Evolutionary conservation across 2,329 filamentous ascomycete genomes (phyloP).

Genomic region (Venturia effusa): DNA sequence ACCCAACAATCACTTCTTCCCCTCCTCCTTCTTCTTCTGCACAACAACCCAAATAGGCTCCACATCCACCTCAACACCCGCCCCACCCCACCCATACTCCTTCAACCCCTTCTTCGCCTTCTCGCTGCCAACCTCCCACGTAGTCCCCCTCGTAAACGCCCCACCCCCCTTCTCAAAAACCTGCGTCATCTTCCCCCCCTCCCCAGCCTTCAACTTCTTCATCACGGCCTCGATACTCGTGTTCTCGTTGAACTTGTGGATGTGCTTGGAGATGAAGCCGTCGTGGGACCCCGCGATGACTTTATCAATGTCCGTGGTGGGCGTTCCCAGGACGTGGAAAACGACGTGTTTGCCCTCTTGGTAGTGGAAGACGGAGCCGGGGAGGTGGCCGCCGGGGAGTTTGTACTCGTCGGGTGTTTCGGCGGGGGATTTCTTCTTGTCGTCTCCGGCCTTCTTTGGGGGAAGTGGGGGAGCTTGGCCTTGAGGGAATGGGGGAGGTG

Average conservation of each 20-base stretch:
- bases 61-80: neutral
- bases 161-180: slow-evolving; percentile 12
- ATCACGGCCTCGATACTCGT: slow-evolving; percentile 12
- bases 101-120: slow-evolving; percentile 2
- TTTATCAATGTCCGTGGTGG: neutral
- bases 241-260: slow-evolving; percentile 5
- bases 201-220: slow-evolving; percentile 8
- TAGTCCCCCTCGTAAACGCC: slow-evolving; percentile 12
- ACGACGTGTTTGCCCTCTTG: neutral
- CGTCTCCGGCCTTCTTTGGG: neutral
- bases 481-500: neutral
- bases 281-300: neutral
- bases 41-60: slow-evolving; percentile 5
- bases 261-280: neutral
- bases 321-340: slow-evolving; percentile 3
- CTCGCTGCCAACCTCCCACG: neutral
- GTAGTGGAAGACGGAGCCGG: neutral
- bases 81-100: slow-evolving; percentile 6
- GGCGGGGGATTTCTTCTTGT: neutral
- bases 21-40: neutral
- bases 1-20: neutral
- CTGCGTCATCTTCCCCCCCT: slow-evolving; percentile 13
- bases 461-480: neutral
- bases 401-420: neutral
- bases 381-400: neutral